Evolutionary conservation across 805 yeast species (phyloP).

Genomic region (Wickerhamomyces bovis): DNA sequence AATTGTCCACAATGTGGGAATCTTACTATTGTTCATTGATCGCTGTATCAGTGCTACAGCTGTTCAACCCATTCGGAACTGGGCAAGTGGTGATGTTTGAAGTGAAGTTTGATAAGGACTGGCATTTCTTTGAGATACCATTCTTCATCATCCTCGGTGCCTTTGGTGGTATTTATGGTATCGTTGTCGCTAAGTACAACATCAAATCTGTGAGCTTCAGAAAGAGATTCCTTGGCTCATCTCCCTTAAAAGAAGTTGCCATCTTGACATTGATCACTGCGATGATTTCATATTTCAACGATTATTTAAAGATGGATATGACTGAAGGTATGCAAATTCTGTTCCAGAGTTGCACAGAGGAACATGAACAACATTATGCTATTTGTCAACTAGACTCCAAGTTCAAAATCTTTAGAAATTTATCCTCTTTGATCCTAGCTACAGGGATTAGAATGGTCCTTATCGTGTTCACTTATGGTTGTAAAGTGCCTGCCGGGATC

Average conservation of each 20-base stretch:
- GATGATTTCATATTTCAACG: slow-evolving; percentile 73
- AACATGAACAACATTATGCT: slow-evolving; percentile 33
- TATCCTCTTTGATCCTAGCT: slow-evolving; percentile 59
- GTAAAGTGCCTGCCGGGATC: slow-evolving; percentile 95
- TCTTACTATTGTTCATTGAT: slow-evolving; percentile 86
- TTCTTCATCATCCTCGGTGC: slow-evolving; percentile 72
- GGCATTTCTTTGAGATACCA: slow-evolving; percentile 86
- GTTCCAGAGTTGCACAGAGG: slow-evolving; percentile 69
- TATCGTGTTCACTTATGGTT: slow-evolving; percentile 83
- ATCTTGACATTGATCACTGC: slow-evolving; percentile 66
- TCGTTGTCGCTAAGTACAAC: slow-evolving; percentile 67
- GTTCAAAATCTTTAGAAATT: slow-evolving; percentile 27
- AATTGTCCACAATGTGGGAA: slow-evolving; percentile 79
- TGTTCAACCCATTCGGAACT: slow-evolving; percentile 85
- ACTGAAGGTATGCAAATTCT: slow-evolving; percentile 89
- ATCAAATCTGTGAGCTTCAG: slow-evolving; percentile 73
- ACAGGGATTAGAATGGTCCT: slow-evolving; percentile 64
- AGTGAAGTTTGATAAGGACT: slow-evolving; percentile 77
- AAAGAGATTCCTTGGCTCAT: slow-evolving; percentile 50
- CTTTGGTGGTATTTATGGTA: slow-evolving; percentile 91
- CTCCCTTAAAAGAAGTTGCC: slow-evolving; percentile 67
- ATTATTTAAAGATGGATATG: slow-evolving; percentile 82
- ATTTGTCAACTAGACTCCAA: slow-evolving; percentile 33
- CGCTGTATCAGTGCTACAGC: slow-evolving; percentile 76
- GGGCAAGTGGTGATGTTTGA: slow-evolving; percentile 93